Evolutionary conservation across 1,284 basidiomycete species (phyloP).

Genomic region (Ustilago esculenta): DNA sequence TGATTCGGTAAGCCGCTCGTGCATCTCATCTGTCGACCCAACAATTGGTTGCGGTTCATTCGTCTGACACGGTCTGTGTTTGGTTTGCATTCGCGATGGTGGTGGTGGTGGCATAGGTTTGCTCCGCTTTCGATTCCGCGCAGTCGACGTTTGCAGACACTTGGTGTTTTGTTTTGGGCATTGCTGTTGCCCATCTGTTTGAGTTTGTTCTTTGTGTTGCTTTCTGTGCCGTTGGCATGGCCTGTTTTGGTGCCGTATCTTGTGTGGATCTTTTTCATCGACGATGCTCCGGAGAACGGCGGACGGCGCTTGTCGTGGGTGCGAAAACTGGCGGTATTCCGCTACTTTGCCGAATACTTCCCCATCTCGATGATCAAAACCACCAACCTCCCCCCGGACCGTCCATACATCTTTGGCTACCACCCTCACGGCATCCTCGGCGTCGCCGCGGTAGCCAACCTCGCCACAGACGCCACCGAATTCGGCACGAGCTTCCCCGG

Average conservation of each 20-base stretch:
- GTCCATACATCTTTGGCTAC: slow-evolving; percentile 87
- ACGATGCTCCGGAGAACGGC: slow-evolving; percentile 80
- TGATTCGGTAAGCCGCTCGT: slow-evolving; percentile 21
- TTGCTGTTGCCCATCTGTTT: slow-evolving; percentile 78
- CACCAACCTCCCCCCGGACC: slow-evolving; percentile 82
- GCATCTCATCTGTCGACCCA: neutral
- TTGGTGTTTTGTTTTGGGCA: slow-evolving; percentile 82
- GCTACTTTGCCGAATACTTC: slow-evolving; percentile 88
- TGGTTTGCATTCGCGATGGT: no score
- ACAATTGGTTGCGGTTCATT: no score
- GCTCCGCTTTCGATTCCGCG: slow-evolving; percentile 60
- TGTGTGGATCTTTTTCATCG: slow-evolving; percentile 78
- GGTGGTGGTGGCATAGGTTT: no score
- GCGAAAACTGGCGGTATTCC: slow-evolving; percentile 78
- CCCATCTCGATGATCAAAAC: slow-evolving; percentile 73
- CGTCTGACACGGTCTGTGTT: no score
- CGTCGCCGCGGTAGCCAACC: slow-evolving; percentile 86
- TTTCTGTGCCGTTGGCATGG: slow-evolving; percentile 91
- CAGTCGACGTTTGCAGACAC: slow-evolving; percentile 63
- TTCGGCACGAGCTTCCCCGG: slow-evolving; percentile 91
- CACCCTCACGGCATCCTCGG: slow-evolving; percentile 65
- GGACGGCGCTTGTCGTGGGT: slow-evolving; percentile 83
- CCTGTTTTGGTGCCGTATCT: slow-evolving; percentile 82
- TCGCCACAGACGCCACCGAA: slow-evolving; percentile 93
- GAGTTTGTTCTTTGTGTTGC: slow-evolving; percentile 78